These are phyloP conservation scores for Clavispora fructus DNA, from an alignment of 805 yeast species.

Conservation along the genomic window DNA sequence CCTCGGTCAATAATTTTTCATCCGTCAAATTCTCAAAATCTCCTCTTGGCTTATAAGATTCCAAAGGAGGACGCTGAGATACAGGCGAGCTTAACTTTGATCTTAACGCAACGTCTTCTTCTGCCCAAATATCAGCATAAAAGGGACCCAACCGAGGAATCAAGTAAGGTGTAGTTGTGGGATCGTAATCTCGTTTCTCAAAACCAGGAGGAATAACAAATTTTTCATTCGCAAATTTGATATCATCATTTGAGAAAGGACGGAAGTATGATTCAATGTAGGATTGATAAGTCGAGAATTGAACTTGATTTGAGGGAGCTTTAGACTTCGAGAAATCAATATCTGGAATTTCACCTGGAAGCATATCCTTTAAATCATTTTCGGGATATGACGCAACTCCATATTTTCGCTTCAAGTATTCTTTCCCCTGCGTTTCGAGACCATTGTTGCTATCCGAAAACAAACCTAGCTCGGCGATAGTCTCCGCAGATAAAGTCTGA, in stretches of 20 bases:
- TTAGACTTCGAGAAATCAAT: slow-evolving; percentile 79
- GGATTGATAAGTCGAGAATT: slow-evolving; percentile 79
- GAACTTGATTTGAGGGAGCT: slow-evolving; percentile 75
- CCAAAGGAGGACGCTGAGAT: slow-evolving; percentile 35
- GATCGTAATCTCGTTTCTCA: slow-evolving; percentile 50
- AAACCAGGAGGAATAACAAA: slow-evolving; percentile 50
- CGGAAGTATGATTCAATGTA: slow-evolving; percentile 84
- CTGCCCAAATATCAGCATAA: slow-evolving; percentile 81
- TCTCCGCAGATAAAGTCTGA: slow-evolving; percentile 63
- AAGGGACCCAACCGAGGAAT: slow-evolving; percentile 83
- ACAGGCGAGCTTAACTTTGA: slow-evolving; percentile 45
- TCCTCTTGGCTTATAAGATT: slow-evolving; percentile 52
- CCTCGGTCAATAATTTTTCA: slow-evolving; percentile 62
- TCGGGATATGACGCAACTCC: slow-evolving; percentile 91
- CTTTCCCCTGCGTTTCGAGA: slow-evolving; percentile 63
- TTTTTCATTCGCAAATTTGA: slow-evolving; percentile 63
- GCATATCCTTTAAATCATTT: slow-evolving; percentile 60
- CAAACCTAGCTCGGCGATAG: slow-evolving; percentile 55
- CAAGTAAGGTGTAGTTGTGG: slow-evolving; percentile 61
- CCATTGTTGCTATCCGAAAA: slow-evolving; percentile 59
- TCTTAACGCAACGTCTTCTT: slow-evolving; percentile 57
- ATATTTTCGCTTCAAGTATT: slow-evolving; percentile 66
- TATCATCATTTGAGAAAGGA: slow-evolving; percentile 72
- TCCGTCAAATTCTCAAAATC: slow-evolving; percentile 55
- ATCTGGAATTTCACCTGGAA: slow-evolving; percentile 89